These are phyloP conservation scores for Eucalyptus erythrocorys DNA, from an alignment of 345 rosid species.

Conservation along the genomic window DNA sequence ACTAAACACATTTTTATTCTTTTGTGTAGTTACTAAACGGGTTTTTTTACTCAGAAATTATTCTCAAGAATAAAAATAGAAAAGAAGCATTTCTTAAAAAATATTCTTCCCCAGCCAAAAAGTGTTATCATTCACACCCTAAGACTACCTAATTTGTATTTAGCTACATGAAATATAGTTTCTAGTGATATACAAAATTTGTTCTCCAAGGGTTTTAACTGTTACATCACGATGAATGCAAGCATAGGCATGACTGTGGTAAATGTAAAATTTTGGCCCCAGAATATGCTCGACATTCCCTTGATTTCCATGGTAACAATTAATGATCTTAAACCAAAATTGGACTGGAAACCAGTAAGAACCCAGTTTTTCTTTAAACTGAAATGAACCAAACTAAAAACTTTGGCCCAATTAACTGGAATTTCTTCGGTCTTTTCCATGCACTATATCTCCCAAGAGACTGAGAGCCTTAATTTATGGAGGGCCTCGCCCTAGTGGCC, in stretches of 20 bases:
- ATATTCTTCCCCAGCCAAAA: too few species aligned
- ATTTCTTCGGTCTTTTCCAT: not conserved
- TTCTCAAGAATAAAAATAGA: too few species aligned
- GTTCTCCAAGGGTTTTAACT: not conserved
- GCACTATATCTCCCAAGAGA: not conserved
- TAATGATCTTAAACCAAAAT: not conserved
- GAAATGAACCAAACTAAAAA: not conserved
- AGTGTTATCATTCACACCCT: too few species aligned
- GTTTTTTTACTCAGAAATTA: too few species aligned
- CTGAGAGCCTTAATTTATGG: not conserved
- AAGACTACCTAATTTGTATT: not conserved
- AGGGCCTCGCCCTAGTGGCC: too few species aligned
- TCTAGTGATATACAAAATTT: not conserved
- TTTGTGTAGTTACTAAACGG: too few species aligned
- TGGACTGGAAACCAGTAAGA: not conserved
- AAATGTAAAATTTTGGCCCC: not conserved
- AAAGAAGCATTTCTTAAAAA: too few species aligned
- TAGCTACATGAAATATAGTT: not conserved
- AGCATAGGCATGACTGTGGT: not conserved
- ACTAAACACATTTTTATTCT: too few species aligned
- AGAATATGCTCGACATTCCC: not conserved
- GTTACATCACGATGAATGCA: not conserved
- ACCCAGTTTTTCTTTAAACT: not conserved
- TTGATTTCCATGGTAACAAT: not conserved
- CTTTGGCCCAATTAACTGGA: not conserved